Base-by-base conservation (phyloP, 2,329 filamentous ascomycete species). In the Rhexocercosporidium sp. region DNA sequence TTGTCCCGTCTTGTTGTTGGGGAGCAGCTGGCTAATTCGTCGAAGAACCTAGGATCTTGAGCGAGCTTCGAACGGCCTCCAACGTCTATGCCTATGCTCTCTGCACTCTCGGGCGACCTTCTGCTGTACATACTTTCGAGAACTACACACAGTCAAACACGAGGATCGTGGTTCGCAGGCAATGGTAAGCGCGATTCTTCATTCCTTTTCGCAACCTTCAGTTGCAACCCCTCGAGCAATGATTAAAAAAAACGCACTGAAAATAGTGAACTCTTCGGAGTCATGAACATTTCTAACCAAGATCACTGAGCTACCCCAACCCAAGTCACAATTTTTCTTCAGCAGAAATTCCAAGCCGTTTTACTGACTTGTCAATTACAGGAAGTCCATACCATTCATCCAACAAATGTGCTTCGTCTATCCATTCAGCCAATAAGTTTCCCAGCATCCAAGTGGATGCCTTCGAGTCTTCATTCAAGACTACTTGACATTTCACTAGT, bases 211-310 rank as follows among this genome's bases (percentile, higher is more conserved):
- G 39, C 14, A 29, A 59, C 27, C 54, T 41, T 34, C 34, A 37
- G 22, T 25, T 6, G 34, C 37, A 25, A 54, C 27, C 16, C 34
- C 20, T 59, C 51, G 64, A 64, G 72, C 73, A 66, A 77, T 77
- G 77, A 78, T 77, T 77, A 78, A 71, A 72, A 77, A 70, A 74
- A 73, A 78, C 54, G 75, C 77, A 78, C 77, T 78, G 76, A 78
- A 78, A 78, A 78, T 78, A 73, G 69, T 78, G 76, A 78, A 69
- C 74, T 76, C 69, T 66, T 66, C 51, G 57, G 65, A 76, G 74
- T 70, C 57, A 71, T 76, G 75, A 77, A 74, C 70, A 71, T 73
- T 76, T 74, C 70, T 74, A 73, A 78, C 76, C 77, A 78, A 78
- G 77, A 78, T 78, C 77, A 75, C 76, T 78, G 77, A 78, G 75